A percentile compares a stretch with the other conserved stretches of the same genome.
These are phyloP conservation scores for Cyberlindnera veronae DNA, from an alignment of 805 yeast species.

Conservation along the genomic window DNA sequence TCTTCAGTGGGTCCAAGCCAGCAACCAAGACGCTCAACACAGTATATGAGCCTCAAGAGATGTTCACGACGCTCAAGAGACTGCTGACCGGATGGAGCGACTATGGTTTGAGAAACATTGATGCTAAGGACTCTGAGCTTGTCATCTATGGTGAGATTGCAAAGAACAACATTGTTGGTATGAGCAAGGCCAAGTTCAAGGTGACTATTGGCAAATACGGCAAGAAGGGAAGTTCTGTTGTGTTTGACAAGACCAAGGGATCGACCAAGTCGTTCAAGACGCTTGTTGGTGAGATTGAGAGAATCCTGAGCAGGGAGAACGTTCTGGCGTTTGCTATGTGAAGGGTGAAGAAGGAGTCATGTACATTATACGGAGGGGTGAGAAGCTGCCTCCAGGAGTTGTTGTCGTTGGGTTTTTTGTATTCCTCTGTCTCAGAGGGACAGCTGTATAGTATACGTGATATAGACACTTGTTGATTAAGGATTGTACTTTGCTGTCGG, in stretches of 20 bases:
- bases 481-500: no score
- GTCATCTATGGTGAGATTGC: constrained; percentile 61
- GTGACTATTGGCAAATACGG: constrained; percentile 43
- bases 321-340: constrained; percentile 39
- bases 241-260: constrained; percentile 62
- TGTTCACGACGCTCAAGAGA: constrained; percentile 61
- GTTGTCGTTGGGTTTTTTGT: no score
- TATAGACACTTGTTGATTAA: no score
- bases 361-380: no score
- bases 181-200: constrained; percentile 62
- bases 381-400: no score
- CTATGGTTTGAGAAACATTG: constrained; percentile 61
- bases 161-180: constrained; percentile 55
- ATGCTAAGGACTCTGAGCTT: constrained; percentile 38
- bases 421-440: no score
- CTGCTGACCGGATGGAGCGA: constrained; percentile 65
- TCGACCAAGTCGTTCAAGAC: constrained; percentile 59
- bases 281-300: constrained; percentile 58
- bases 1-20: constrained; percentile 27
- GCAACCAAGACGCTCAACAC: constrained; percentile 28
- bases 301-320: constrained; percentile 61
- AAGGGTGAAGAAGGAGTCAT: no score
- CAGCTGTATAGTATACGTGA: no score
- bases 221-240: constrained; percentile 49
- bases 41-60: constrained; percentile 42